A percentile compares a stretch with the other conserved stretches of the same genome.
Conservation (phyloP, 768 basidiomycete species). For the Boletus rex-veris region DNA sequence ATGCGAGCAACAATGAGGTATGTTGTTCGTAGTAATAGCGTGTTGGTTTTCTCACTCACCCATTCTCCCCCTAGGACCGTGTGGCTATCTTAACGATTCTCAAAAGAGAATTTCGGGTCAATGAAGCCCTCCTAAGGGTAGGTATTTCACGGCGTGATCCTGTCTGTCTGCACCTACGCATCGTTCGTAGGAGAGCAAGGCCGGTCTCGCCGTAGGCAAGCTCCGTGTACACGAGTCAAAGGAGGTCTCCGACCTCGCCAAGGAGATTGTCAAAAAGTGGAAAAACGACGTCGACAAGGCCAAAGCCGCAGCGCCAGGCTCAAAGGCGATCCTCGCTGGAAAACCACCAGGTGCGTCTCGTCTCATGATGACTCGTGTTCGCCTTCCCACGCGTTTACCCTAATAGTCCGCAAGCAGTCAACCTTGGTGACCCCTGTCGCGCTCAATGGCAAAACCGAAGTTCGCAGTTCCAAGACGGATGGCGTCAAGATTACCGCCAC, state of each 20-base stretch:
- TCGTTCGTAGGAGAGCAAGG: constrained; percentile 75
- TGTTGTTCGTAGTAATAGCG: constrained; percentile 18
- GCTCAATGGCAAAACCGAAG: constrained; percentile 33
- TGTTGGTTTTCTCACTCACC: background rate
- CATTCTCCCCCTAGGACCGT: constrained; percentile 48
- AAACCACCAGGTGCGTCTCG: constrained; percentile 38
- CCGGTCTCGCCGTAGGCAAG: constrained; percentile 90
- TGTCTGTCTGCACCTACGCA: background rate
- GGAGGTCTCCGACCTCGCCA: constrained; percentile 76
- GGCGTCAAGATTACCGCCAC: constrained; percentile 52
- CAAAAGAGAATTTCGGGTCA: constrained; percentile 66
- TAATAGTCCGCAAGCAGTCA: constrained; percentile 31
- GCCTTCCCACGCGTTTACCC: background rate
- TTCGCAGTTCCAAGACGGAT: constrained; percentile 68
- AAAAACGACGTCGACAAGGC: constrained; percentile 81
- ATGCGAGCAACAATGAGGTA: constrained; percentile 54
- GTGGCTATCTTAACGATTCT: constrained; percentile 56
- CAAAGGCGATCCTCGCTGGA: constrained; percentile 15
- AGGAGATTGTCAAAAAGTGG: constrained; percentile 91
- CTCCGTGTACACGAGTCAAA: constrained; percentile 70
- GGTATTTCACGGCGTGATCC: constrained; percentile 31
- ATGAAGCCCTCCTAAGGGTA: constrained; percentile 72
- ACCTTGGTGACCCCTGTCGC: constrained; percentile 37
- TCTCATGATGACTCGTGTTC: background rate
- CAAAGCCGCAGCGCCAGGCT: constrained; percentile 32